A percentile compares a stretch with the other conserved stretches of the same genome.
These are phyloP conservation scores for Leccinum disarticulatum DNA, from an alignment of 768 basidiomycete species.

Conservation along the genomic window DNA sequence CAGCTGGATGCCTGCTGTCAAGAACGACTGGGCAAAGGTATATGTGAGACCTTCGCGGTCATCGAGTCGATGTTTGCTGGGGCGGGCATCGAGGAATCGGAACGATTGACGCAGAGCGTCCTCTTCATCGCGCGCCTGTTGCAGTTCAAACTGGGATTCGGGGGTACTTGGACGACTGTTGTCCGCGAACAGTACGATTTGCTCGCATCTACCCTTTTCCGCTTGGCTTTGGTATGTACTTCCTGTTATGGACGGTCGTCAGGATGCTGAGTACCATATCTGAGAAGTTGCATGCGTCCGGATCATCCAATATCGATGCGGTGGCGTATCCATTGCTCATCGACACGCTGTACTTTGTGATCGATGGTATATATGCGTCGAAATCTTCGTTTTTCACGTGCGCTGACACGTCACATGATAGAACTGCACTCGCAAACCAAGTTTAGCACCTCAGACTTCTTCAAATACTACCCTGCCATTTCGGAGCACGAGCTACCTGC, in stretches of 20 bases:
- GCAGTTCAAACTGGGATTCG: constrained; percentile 73
- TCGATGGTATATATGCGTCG: constrained; percentile 56
- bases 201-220: constrained; percentile 46
- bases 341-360: constrained; percentile 71
- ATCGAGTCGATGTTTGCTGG: constrained; percentile 38
- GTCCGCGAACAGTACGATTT: constrained; percentile 46
- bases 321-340: constrained; percentile 64
- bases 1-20: constrained; percentile 48
- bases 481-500: constrained; percentile 51
- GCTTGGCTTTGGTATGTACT: constrained; percentile 50
- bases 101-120: constrained; percentile 40
- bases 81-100: constrained; percentile 21
- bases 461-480: constrained; percentile 59
- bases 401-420: constrained; percentile 27
- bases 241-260: constrained; percentile 2
- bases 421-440: constrained; percentile 65
- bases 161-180: constrained; percentile 52
- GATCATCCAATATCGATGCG: constrained; percentile 48
- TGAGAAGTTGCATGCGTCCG: constrained; percentile 53
- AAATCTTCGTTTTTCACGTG: too few relatives aligned
- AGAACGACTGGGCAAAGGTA: constrained; percentile 52
- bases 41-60: constrained; percentile 41
- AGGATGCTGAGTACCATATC: constrained; percentile 1
- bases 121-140: constrained; percentile 64
- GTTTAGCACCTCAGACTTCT: constrained; percentile 53